Percentiles rank a stretch among this genome's conserved stretches.
These are phyloP conservation scores for Debaryomyces sp. DNA, from an alignment of 1,139 yeast genomes.

Conservation along the genomic window DNA sequence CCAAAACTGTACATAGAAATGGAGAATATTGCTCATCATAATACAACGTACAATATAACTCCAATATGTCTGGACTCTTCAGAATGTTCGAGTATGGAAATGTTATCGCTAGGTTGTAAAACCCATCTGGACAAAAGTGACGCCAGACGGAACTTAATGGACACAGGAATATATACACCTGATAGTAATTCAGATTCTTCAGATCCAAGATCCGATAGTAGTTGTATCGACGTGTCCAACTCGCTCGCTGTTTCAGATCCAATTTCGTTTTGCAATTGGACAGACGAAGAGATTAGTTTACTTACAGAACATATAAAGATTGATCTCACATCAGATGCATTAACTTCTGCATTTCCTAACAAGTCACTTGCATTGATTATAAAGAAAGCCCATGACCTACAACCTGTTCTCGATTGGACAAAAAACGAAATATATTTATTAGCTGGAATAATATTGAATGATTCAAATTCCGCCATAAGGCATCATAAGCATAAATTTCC, in stretches of 20 bases:
- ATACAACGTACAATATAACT: neutral
- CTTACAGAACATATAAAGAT: neutral
- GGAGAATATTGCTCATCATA: neutral
- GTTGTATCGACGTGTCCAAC: neutral
- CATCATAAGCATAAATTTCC: constrained; percentile 5
- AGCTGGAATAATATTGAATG: neutral
- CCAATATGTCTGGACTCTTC: neutral
- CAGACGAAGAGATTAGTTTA: neutral
- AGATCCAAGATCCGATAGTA: neutral
- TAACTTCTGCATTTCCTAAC: neutral
- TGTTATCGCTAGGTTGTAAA: neutral
- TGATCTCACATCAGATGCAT: constrained; percentile 4
- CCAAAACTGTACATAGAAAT: constrained; percentile 2
- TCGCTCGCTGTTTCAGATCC: neutral
- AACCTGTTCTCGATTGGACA: constrained; percentile 4
- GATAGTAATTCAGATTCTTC: constrained; percentile 1
- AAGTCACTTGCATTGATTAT: neutral
- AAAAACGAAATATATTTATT: neutral
- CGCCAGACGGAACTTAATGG: neutral
- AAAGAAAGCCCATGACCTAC: neutral
- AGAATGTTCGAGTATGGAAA: constrained; percentile 1
- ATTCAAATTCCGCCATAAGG: neutral
- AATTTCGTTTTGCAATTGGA: constrained; percentile 3
- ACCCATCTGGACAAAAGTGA: neutral
- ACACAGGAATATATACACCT: constrained; percentile 3